Evolutionary conservation across 1,139 yeast species (phyloP).

Genomic region (Lodderomyces theae): DNA sequence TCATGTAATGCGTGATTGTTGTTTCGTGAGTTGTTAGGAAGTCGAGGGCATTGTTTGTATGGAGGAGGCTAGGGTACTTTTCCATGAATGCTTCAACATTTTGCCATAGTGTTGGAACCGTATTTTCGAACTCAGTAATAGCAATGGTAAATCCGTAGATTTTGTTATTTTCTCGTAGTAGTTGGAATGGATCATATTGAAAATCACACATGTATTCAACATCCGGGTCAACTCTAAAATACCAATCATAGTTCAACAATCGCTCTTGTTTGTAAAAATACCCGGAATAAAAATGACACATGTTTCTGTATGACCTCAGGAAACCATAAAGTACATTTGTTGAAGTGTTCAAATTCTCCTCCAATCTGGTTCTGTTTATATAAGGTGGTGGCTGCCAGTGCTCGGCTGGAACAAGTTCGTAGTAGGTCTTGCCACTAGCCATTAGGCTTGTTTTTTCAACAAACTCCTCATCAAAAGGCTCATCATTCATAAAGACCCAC

Average conservation of each 20-base stretch:
- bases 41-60: slow-evolving; percentile 64
- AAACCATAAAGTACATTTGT: slow-evolving; percentile 41
- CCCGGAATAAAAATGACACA: slow-evolving; percentile 51
- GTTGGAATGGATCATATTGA: slow-evolving; percentile 45
- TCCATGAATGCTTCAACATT: slow-evolving; percentile 65
- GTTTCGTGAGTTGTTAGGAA: slow-evolving; percentile 65
- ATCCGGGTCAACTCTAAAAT: slow-evolving; percentile 47
- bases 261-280: slow-evolving; percentile 42
- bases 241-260: slow-evolving; percentile 41
- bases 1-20: slow-evolving; percentile 29
- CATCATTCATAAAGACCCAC: slow-evolving; percentile 47
- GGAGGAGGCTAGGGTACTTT: slow-evolving; percentile 58
- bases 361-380: slow-evolving; percentile 31
- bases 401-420: slow-evolving; percentile 40
- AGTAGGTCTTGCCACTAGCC: slow-evolving; percentile 74
- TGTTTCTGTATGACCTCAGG: slow-evolving; percentile 40
- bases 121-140: slow-evolving; percentile 45
- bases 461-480: slow-evolving; percentile 39
- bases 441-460: slow-evolving; percentile 64
- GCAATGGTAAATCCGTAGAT: slow-evolving; percentile 45
- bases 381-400: slow-evolving; percentile 46
- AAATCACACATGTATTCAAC: slow-evolving; percentile 50
- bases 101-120: slow-evolving; percentile 73
- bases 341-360: slow-evolving; percentile 25
- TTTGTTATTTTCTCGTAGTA: slow-evolving; percentile 34